Evolutionary conservation across 768 basidiomycete species (phyloP).

Genomic region (Astraeus odoratus): DNA sequence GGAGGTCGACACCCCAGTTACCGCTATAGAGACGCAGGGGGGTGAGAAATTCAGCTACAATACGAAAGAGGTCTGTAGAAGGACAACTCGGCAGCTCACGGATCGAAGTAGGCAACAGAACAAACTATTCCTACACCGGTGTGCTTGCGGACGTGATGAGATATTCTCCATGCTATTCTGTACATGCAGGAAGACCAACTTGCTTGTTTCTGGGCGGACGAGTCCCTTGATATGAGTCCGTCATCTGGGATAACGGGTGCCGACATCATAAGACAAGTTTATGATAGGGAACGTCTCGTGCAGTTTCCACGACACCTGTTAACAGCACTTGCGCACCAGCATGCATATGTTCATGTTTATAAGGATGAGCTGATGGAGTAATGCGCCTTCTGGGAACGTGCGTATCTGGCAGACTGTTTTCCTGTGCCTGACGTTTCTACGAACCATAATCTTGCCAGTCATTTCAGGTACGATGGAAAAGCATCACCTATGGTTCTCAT

Average conservation of each 20-base stretch:
- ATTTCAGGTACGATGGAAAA: too few species aligned
- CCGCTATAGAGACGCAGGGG: slow-evolving; percentile 43
- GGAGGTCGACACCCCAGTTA: slow-evolving; percentile 87
- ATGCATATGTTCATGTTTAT: too few species aligned
- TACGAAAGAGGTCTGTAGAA: neutral
- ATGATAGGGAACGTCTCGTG: neutral
- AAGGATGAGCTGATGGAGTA: too few species aligned
- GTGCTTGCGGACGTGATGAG: slow-evolving; percentile 55
- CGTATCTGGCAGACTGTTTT: too few species aligned
- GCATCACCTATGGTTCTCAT: too few species aligned
- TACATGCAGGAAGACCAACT: slow-evolving; percentile 17
- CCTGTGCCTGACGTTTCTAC: too few species aligned
- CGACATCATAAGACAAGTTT: slow-evolving; percentile 12
- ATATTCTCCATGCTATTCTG: slow-evolving; percentile 23
- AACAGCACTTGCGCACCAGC: neutral
- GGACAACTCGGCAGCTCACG: too few species aligned
- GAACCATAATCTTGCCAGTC: too few species aligned
- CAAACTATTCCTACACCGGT: slow-evolving; percentile 80
- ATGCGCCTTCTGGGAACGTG: too few species aligned
- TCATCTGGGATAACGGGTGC: neutral
- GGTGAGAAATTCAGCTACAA: neutral
- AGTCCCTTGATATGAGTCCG: slow-evolving; percentile 1
- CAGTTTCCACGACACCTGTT: neutral
- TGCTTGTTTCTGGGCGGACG: neutral
- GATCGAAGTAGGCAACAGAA: slow-evolving; percentile 85